Evolutionary conservation across 768 basidiomycete genomes (phyloP).

Genomic region (Termitomyces sp.): DNA sequence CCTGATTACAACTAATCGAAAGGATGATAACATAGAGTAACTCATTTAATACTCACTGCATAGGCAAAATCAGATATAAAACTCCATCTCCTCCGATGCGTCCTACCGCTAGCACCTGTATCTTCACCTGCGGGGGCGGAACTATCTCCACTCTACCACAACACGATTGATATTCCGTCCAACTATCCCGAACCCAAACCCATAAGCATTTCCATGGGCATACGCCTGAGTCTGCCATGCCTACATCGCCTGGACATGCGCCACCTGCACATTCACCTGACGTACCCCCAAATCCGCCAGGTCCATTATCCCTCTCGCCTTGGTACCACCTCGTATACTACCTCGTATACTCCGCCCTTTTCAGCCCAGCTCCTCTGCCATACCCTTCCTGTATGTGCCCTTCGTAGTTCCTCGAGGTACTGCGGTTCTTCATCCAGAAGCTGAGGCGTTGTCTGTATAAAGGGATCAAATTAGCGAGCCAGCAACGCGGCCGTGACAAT

Average conservation of each 20-base stretch:
- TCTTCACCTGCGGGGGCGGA: not conserved
- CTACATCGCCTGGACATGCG: not conserved
- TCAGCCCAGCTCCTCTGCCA: not conserved
- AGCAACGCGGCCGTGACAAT: conserved; percentile 28
- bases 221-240: not conserved
- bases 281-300: not conserved
- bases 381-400: not conserved
- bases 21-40: not conserved
- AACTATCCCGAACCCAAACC: not conserved
- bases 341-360: not conserved
- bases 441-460: too few relatives aligned
- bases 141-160: not conserved
- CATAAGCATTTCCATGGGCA: not conserved
- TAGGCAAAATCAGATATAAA: not conserved
- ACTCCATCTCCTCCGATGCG: not conserved
- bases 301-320: not conserved
- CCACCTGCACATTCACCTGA: not conserved
- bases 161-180: not conserved
- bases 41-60: not conserved
- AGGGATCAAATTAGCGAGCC: too few relatives aligned
- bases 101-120: not conserved
- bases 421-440: not conserved
- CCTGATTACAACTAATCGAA: too few relatives aligned
- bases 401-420: not conserved
- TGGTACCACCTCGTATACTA: conserved; percentile 8